Evolutionary conservation across 2,329 filamentous ascomycete species (phyloP), one percentile per base, ranked within the genome.

Genomic region (Salinomyces thailandicus): DNA sequence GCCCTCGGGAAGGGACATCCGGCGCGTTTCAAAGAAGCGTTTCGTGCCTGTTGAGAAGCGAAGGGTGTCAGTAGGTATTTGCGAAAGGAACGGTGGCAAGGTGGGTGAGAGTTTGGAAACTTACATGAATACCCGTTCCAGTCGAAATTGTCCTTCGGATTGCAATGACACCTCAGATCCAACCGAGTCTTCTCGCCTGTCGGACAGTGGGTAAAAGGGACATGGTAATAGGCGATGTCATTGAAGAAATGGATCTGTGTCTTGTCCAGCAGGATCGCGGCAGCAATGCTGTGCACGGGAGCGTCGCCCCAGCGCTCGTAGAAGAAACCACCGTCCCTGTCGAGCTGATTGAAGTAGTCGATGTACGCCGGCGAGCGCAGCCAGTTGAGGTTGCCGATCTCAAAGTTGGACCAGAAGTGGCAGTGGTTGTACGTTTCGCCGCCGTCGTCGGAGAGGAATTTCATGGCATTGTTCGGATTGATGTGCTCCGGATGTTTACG

Each of bases 401-500:
- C 91, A 51, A 98, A 98, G 70, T 98, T 98, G 56, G 89, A 96
- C 91, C 91, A 98, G 61, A 98, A 95, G 62, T 98, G 91, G 68
- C 91, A 98, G 60, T 87, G 78, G 68, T 96, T 98, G 69, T 96
- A 98, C 5, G 75, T 86, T 42, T 91, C 79, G 42, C 93, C 91
- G 36, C 76, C 79, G 51, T 98, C 87, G 51, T 95, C 85, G 57
- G 85, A 93, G 53, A 98, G 66, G 64, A 94, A 96, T 4, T 70
- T 74, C 80, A 98, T 81, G 1, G 82, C 83, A 66, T 98, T 98
- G 51, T 75, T 81, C 51, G 81, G 67, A 11, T 71, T 74, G 57
- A 98, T 76, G 61, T 98, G 83, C 65, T 98, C 81, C 2, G 91
- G 93, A 62, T 91, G 77, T 51, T 81, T 77, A 61, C 81, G 76